Conservation (phyloP, 1,284 basidiomycete species). For the Puccinia triticina region DNA sequence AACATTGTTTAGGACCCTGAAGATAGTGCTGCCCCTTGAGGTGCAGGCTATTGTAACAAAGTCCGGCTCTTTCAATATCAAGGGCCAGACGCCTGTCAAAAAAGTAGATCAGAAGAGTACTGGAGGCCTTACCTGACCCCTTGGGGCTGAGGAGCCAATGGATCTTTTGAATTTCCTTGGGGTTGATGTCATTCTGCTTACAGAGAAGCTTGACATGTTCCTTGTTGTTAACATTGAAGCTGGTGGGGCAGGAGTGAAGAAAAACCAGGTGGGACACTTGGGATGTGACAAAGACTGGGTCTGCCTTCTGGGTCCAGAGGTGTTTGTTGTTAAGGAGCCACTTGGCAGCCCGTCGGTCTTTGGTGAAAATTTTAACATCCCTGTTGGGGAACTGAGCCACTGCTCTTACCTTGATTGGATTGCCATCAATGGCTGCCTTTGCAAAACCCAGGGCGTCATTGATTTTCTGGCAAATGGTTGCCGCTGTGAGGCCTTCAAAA, state of each 20-base stretch:
- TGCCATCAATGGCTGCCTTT: background rate
- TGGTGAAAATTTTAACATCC: no score
- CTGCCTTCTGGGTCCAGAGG: background rate
- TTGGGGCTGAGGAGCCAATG: no score
- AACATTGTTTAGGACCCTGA: no score
- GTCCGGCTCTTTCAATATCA: no score
- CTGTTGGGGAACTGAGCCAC: no score
- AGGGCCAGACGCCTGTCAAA: no score
- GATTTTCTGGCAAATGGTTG: background rate
- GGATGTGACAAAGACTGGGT: conserved; percentile 3
- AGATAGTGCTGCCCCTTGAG: no score
- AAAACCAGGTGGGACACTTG: background rate
- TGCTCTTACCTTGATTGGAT: background rate
- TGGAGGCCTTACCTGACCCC: no score
- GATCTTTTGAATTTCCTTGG: background rate
- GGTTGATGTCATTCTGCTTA: background rate
- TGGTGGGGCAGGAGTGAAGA: background rate
- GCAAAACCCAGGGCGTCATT: background rate
- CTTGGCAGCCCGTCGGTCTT: no score
- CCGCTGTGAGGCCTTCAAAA: background rate
- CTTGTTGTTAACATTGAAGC: background rate
- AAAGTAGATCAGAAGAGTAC: no score
- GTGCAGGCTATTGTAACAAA: no score
- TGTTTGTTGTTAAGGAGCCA: conserved; percentile 8
- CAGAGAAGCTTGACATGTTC: background rate